Base-by-base conservation (phyloP, 192 early-diverging fungal species). In the Coemansia sp. region DNA sequence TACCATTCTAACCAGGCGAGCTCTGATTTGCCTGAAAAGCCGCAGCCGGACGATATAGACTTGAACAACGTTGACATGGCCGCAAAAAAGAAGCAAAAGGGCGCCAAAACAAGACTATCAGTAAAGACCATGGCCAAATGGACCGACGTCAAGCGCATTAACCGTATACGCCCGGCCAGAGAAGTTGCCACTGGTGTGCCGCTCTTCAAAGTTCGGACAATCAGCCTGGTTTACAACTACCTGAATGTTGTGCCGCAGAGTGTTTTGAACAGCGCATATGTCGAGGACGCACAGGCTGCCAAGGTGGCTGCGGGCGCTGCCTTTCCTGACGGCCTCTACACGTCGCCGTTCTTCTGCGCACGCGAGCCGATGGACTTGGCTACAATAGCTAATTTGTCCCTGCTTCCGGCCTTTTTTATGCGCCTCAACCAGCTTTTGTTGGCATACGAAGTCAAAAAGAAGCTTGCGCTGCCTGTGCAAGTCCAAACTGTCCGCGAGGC, bases 391-490 rank as follows among this genome's bases (percentile, higher is more conserved):
- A 77, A 65, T 21, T 22, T 77, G 19, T 74, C 80, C 21, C 47
- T 92, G 49, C 54, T 92, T 5, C 89, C 91, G 1, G 83, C 91
- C 6, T 73, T 90, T 4, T 75, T 89, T 38, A 65, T 70, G 47
- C 82, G 85, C 8, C 53, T 92, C 24, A 87, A 89, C 47, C 75
- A 87, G 1, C 63, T 87, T 2, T 61, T 92, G 21, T 63, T 85
- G 7, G 81, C 78, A 0, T 38, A 67, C 5, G 84, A 84, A 25
- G 70, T 88, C 19, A 67, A 76, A 32, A 11, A 62, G 15, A 39
- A 57, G 27, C 62, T 87, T 14, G 70, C 72, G 8, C 63, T 88
- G 2, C 58, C 53, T 2, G 72, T 85, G 9, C 56, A 56, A 0
- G 64, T 84, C 32, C 71, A 84, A 19, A 62, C 70, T 1, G 60